Conservation (phyloP, 345 rosid genomes). For the Raphanus raphanistrum region DNA sequence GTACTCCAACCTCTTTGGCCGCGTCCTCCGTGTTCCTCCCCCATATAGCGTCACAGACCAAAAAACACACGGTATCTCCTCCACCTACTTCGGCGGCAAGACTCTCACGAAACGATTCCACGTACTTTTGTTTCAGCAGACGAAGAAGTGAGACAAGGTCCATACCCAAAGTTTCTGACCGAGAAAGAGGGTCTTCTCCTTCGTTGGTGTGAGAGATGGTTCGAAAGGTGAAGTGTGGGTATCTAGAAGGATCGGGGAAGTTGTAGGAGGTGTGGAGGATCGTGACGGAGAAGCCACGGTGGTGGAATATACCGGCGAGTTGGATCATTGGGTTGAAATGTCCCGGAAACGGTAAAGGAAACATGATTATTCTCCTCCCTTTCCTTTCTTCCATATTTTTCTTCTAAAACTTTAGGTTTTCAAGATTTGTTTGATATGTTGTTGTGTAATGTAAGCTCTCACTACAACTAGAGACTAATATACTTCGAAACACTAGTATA, state of each 20-base stretch:
- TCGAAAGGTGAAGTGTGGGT: constrained; percentile 53
- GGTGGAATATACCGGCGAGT: constrained; percentile 54
- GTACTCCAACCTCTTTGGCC: constrained; percentile 46
- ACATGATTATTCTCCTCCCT: constrained; percentile 43
- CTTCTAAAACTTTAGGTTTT: background rate
- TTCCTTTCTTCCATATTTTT: constrained; percentile 30
- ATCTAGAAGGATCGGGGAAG: constrained; percentile 48
- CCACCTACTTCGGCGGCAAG: constrained; percentile 37
- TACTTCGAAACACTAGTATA: background rate
- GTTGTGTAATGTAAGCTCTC: constrained; percentile 8
- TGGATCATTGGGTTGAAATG: constrained; percentile 67
- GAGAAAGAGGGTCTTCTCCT: constrained; percentile 8
- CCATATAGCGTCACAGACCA: constrained; percentile 55
- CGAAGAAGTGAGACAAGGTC: constrained; percentile 30
- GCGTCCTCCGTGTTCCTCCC: constrained; percentile 42
- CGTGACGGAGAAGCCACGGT: constrained; percentile 56
- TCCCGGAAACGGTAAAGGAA: constrained; percentile 61
- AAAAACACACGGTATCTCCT: constrained; percentile 44
- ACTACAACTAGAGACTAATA: background rate
- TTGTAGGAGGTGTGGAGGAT: constrained; percentile 55
- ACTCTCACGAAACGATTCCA: constrained; percentile 40
- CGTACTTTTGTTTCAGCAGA: constrained; percentile 42
- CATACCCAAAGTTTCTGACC: background rate
- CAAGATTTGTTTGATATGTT: background rate
- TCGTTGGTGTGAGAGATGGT: constrained; percentile 35